These are phyloP conservation scores for Citrus mangshanensis DNA, from an alignment of 345 rosid genomes.

Conservation along the genomic window DNA sequence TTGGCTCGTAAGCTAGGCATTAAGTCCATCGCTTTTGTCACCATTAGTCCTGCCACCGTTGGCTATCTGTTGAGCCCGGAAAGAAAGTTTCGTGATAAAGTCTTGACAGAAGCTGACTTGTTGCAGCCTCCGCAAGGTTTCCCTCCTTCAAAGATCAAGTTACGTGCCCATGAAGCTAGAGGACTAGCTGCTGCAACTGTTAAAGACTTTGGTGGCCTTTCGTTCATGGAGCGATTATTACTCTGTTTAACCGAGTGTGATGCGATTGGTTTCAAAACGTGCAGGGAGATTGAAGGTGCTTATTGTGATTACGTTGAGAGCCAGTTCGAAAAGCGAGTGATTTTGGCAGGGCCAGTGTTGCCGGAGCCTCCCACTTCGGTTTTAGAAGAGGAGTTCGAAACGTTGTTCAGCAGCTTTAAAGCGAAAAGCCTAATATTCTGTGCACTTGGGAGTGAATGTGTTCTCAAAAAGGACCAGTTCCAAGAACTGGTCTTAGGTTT, in stretches of 20 bases:
- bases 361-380: conserved; percentile 12
- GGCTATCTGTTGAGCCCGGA: conserved; percentile 21
- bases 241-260: conserved; percentile 6
- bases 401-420: neutral
- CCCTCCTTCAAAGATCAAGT: conserved; percentile 19
- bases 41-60: conserved; percentile 18
- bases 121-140: conserved; percentile 17
- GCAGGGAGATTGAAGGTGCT: conserved; percentile 28
- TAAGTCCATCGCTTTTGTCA: conserved; percentile 19
- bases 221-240: conserved; percentile 1
- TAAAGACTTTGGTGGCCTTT: neutral
- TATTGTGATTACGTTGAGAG: conserved; percentile 19
- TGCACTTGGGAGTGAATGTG: conserved; percentile 31
- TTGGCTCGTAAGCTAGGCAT: conserved; percentile 8
- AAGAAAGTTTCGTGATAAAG: conserved; percentile 10
- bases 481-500: conserved; percentile 32
- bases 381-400: conserved; percentile 13
- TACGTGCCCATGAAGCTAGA: conserved; percentile 22
- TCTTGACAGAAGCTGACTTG: conserved; percentile 17
- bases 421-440: conserved; percentile 20
- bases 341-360: conserved; percentile 30
- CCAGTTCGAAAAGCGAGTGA: conserved; percentile 23
- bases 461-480: conserved; percentile 24
- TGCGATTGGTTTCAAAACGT: conserved; percentile 17
- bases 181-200: neutral